These are phyloP conservation scores for Pyracantha coccinea DNA, from an alignment of 331 rosid genomes.

Conservation along the genomic window DNA sequence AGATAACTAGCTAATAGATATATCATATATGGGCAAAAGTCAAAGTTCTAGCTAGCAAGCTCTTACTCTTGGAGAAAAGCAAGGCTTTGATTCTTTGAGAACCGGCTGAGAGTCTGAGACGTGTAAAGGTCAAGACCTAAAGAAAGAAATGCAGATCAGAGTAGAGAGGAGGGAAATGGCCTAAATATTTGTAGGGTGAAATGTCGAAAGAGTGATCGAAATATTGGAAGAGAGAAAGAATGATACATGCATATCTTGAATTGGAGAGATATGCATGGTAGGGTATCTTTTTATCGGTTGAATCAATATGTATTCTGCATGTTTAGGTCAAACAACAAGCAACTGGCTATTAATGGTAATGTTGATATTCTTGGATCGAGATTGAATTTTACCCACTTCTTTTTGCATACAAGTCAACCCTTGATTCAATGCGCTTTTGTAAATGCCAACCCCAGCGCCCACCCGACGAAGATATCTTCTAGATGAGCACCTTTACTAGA, in stretches of 20 bases:
- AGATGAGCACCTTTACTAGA: no score
- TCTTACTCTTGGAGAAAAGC: not conserved
- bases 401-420: not conserved
- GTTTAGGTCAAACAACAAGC: constrained; percentile 9
- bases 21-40: not conserved
- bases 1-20: not conserved
- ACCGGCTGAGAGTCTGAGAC: not conserved
- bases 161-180: not conserved
- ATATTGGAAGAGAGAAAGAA: not conserved
- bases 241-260: not conserved
- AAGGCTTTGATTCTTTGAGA: not conserved
- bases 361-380: not conserved
- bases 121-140: not conserved
- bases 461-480: not conserved
- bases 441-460: constrained; percentile 10
- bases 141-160: not conserved
- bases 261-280: not conserved
- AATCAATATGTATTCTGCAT: not conserved
- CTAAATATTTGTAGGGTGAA: not conserved
- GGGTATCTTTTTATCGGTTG: not conserved
- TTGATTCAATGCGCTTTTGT: not conserved
- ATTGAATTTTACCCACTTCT: not conserved
- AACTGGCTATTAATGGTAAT: not conserved
- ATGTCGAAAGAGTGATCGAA: not conserved
- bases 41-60: not conserved